Percentiles rank a stretch among this genome's conserved stretches.
Evolutionary conservation across 2,329 filamentous ascomycete genomes (phyloP).

Genomic region (Nothophaeocryptopus gaeumannii): DNA sequence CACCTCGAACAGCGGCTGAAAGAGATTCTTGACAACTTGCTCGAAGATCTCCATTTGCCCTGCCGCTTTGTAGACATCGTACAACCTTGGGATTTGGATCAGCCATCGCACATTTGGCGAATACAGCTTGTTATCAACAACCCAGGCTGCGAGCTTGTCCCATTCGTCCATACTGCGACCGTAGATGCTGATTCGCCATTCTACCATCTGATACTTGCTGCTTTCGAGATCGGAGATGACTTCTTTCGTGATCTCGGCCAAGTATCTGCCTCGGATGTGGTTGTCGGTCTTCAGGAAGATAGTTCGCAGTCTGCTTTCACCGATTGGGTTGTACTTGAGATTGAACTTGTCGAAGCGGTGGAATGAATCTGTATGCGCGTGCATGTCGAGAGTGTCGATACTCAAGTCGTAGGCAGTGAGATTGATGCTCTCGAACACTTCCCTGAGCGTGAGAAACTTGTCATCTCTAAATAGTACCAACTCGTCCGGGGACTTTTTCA

Average conservation of each 20-base stretch:
- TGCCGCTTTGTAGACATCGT: conserved; percentile 90
- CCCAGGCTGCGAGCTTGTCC: conserved; percentile 97
- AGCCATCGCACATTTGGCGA: conserved; percentile 98
- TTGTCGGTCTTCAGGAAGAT: conserved; percentile 99
- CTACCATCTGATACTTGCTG: conserved; percentile 99
- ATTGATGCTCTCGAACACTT: conserved; percentile 97
- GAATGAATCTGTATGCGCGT: conserved; percentile 96
- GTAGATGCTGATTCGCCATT: conserved; percentile 98
- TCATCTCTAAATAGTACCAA: conserved; percentile 89
- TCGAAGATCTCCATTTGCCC: conserved; percentile 86
- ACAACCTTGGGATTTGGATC: conserved; percentile 89
- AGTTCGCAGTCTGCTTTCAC: conserved; percentile 90
- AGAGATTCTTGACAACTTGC: conserved; percentile 85
- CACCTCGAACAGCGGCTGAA: conserved; percentile 90
- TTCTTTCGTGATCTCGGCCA: conserved; percentile 97
- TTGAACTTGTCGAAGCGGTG: conserved; percentile 99
- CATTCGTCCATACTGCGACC: conserved; percentile 89
- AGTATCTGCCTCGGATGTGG: conserved; percentile 89
- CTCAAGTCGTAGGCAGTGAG: conserved; percentile 95
- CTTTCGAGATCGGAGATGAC: conserved; percentile 96
- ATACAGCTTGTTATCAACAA: conserved; percentile 96
- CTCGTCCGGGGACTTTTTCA: conserved; percentile 97
- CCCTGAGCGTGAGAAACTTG: conserved; percentile 81
- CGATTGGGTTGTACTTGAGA: conserved; percentile 95
- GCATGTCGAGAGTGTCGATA: conserved; percentile 98